Base-by-base conservation (phyloP, 2,329 filamentous ascomycete genomes). In the Colletotrichum euphorbiae region DNA sequence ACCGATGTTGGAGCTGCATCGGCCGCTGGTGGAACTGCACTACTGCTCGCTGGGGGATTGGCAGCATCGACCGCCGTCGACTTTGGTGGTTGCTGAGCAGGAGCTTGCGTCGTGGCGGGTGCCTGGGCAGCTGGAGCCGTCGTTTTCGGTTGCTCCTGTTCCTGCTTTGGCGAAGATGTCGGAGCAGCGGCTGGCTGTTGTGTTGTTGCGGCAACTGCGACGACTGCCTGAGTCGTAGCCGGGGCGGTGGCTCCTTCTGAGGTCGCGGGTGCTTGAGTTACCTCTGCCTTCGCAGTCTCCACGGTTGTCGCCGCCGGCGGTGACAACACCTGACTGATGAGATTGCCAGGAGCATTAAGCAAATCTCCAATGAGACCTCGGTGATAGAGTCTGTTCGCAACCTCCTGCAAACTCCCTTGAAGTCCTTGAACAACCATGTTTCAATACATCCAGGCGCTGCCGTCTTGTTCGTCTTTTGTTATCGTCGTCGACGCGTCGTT, bases 281-380 rank as follows among this genome's bases (percentile, higher is more conserved):
- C 54, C 3, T 62, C 61, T 17, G 11, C 48, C 21, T 59, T 51
- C 2, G 15, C 17, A 4, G 46, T 24, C 2, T 59, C 43, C 13
- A 43, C 46, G 1, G 61, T 65, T 43, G 65, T 68, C 61, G 65
- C 43, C 48, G 65, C 52, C 61, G 65, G 65, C 65, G 61, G 36
- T 21, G 61, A 59, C 54, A 68, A 31, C 8, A 68, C 48, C 11
- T 65, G 46, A 15, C 65, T 59, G 54, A 68, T 48, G 12, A 68
- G 15, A 24, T 15, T 36, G 21, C 40, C 48, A 6, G 65, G 61
- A 3, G 15, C 21, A 45, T 43, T 59, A 52, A 68, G 61, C 5
- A 68, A 40, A n/a, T 68, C 54, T 24, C 17, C 46, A 8, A 68
- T 42, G 12, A 68, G 40, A 3, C 61, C 65, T 5, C 65, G 61